Evolutionary conservation across 2,329 filamentous ascomycete genomes (phyloP).

Genomic region (Fusarium bactridioides): DNA sequence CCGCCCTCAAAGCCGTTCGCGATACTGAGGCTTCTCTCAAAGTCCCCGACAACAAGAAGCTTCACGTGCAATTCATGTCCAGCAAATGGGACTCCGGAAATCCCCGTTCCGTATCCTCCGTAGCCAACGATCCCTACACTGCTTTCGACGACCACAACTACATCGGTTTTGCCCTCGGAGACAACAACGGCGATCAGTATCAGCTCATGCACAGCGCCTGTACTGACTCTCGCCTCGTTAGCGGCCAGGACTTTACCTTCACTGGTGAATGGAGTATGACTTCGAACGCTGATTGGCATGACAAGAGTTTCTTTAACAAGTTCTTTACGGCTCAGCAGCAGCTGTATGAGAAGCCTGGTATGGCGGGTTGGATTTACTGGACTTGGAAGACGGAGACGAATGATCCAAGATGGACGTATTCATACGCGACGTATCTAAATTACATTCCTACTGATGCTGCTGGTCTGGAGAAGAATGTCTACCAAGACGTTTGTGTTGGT

Average conservation of each 20-base stretch:
- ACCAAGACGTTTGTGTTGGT: conserved; percentile 17
- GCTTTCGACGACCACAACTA: conserved; percentile 32
- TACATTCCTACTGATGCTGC: conserved; percentile 29
- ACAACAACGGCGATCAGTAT: background rate
- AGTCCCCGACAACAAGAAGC: conserved; percentile 4
- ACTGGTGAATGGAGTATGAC: conserved; percentile 36
- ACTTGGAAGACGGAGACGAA: conserved; percentile 31
- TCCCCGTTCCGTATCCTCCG: background rate
- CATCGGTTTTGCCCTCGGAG: conserved; percentile 16
- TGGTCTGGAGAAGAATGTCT: conserved; percentile 28
- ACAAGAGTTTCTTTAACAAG: conserved; percentile 21
- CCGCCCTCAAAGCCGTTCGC: conserved; percentile 18
- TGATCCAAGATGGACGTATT: conserved; percentile 31
- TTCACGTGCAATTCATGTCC: conserved; percentile 33
- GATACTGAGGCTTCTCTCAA: background rate
- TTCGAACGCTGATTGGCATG: conserved; percentile 12
- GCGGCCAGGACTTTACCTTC: conserved; percentile 17
- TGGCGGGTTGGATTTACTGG: conserved; percentile 31
- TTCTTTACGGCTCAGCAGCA: conserved; percentile 33
- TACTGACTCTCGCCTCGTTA: conserved; percentile 9
- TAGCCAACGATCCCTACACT: conserved; percentile 6
- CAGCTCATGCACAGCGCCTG: conserved; percentile 29
- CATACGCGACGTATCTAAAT: conserved; percentile 12
- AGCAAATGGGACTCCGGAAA: conserved; percentile 31
- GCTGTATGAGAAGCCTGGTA: conserved; percentile 26